Conservation (phyloP, 2,329 filamentous ascomycete genomes). For the Colletotrichum phormii region DNA sequence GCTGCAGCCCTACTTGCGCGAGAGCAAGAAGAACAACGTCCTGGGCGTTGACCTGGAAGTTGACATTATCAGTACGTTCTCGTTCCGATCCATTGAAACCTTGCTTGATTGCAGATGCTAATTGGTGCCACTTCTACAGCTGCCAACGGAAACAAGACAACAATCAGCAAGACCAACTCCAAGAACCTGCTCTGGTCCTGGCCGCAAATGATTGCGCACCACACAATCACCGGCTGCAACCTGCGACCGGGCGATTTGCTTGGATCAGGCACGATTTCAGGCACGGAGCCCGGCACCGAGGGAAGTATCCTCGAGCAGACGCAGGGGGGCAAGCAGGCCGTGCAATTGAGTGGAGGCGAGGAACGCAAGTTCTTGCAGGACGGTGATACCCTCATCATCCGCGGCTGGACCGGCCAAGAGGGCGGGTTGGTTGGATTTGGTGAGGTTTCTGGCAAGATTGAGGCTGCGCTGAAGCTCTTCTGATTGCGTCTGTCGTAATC, state of each 20-base stretch:
- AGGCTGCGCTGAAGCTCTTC: constrained; percentile 46
- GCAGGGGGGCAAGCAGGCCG: constrained; percentile 72
- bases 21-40: constrained; percentile 59
- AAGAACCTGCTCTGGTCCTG: constrained; percentile 79
- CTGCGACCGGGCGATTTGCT: constrained; percentile 80
- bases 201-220: constrained; percentile 86
- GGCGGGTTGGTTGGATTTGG: constrained; percentile 81
- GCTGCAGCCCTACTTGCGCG: constrained; percentile 62
- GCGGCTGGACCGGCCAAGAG: constrained; percentile 74
- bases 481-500: constrained; percentile 23
- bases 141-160: constrained; percentile 44
- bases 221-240: constrained; percentile 81
- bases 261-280: constrained; percentile 81
- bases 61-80: constrained; percentile 51
- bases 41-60: constrained; percentile 53
- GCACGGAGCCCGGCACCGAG: constrained; percentile 70
- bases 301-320: constrained; percentile 81
- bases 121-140: constrained; percentile 39
- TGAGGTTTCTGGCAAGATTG: constrained; percentile 74
- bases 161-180: constrained; percentile 43
- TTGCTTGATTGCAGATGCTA: background rate
- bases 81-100: background rate
- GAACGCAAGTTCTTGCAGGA: constrained; percentile 79
- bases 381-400: constrained; percentile 76
- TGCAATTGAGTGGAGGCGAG: constrained; percentile 73